Evolutionary conservation across 768 basidiomycete species (phyloP).

Genomic region (Leucocoprinus sp.): DNA sequence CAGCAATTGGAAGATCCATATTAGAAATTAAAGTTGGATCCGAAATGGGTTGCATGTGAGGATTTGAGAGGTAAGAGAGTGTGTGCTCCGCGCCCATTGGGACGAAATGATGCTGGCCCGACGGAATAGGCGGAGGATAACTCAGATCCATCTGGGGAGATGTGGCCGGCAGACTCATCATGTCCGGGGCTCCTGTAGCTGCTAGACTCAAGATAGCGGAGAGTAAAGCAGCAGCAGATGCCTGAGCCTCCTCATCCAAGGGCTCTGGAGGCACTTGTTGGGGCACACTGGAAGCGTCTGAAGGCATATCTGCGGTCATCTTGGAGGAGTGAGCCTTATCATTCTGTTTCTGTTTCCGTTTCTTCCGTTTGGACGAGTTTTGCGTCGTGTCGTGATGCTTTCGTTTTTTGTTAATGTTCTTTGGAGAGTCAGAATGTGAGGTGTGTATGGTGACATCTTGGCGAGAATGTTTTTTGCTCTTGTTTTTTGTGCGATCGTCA

Average conservation of each 20-base stretch:
- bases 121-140: constrained; percentile 1
- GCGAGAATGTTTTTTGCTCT: constrained; percentile 29
- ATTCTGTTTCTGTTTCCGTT: constrained; percentile 21
- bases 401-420: constrained; percentile 29
- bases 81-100: constrained; percentile 16
- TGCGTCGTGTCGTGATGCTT: constrained; percentile 15
- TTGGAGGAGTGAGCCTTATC: constrained; percentile 29
- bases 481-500: constrained; percentile 25
- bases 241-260: constrained; percentile 30
- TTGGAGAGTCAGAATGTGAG: constrained; percentile 12
- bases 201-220: constrained; percentile 62
- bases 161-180: not conserved
- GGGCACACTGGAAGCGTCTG: not conserved
- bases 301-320: constrained; percentile 12
- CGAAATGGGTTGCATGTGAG: constrained; percentile 12
- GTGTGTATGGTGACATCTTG: constrained; percentile 20
- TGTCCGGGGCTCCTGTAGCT: constrained; percentile 35
- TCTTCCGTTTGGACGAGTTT: constrained; percentile 15
- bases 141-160: constrained; percentile 2
- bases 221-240: constrained; percentile 50
- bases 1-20: constrained; percentile 22
- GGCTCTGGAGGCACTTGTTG: constrained; percentile 18
- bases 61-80: constrained; percentile 13
- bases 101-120: constrained; percentile 18
- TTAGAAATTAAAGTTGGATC: constrained; percentile 11